Evolutionary conservation across 352 stramenopile genomes (phyloP).

Genomic region (Globisporangium solare): DNA sequence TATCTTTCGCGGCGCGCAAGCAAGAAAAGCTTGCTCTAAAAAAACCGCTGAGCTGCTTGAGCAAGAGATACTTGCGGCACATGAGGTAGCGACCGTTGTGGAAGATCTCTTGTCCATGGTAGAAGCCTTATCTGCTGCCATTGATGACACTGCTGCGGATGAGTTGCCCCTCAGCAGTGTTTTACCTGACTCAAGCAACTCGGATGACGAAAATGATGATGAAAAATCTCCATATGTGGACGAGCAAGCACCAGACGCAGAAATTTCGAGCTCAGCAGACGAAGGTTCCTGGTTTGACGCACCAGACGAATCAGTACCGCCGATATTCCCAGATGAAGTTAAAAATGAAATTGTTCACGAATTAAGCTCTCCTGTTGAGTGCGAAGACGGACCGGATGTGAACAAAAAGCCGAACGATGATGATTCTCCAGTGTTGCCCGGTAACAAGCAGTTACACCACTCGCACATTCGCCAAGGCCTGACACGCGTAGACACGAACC

Average conservation of each 20-base stretch:
- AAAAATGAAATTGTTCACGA: background rate
- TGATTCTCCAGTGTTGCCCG: too few relatives aligned
- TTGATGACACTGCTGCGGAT: background rate
- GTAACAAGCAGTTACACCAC: too few relatives aligned
- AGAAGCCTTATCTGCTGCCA: background rate
- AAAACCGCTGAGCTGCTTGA: background rate
- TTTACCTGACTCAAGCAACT: too few relatives aligned
- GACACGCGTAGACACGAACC: background rate
- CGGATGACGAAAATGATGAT: too few relatives aligned
- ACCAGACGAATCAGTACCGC: background rate
- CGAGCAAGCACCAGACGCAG: background rate
- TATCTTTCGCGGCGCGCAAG: conserved; percentile 5
- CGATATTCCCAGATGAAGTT: background rate
- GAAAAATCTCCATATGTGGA: background rate
- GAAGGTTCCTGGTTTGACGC: too few relatives aligned
- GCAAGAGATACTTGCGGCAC: background rate
- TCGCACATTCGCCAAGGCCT: background rate
- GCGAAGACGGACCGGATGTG: too few relatives aligned
- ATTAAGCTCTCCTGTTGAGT: background rate
- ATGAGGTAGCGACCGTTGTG: conserved; percentile 10
- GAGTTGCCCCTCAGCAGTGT: too few relatives aligned
- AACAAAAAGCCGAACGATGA: too few relatives aligned
- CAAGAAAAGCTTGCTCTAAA: background rate
- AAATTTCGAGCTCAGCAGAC: too few relatives aligned
- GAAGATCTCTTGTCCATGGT: conserved; percentile 16